These are phyloP conservation scores for Macadamia tetraphylla DNA, from an alignment of 164 flowering plant genomes.

Conservation along the genomic window DNA sequence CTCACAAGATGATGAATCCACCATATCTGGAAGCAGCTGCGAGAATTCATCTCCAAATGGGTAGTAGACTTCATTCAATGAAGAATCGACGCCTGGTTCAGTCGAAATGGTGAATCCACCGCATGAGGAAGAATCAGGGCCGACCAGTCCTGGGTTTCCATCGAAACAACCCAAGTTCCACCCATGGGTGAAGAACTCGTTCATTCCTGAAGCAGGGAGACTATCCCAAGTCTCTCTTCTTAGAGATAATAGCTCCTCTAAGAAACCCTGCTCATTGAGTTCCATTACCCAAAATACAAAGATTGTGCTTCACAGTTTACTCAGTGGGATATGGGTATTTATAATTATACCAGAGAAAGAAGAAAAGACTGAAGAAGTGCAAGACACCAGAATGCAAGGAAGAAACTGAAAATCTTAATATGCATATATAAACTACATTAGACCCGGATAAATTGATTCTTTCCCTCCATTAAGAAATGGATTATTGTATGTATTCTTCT, in stretches of 20 bases:
- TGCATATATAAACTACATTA: not conserved
- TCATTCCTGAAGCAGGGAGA: conserved; percentile 22
- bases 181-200: conserved; percentile 20
- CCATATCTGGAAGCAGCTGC: conserved; percentile 9
- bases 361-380: too few species aligned
- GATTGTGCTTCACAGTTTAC: too few species aligned
- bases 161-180: conserved; percentile 16
- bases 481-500: not conserved
- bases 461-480: not conserved
- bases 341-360: too few species aligned
- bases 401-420: not conserved
- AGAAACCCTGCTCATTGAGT: conserved; percentile 35
- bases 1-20: conserved; percentile 14
- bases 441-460: not conserved
- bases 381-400: not conserved
- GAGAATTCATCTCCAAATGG: conserved; percentile 22
- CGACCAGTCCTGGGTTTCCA: conserved; percentile 15
- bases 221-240: conserved; percentile 42
- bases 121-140: conserved; percentile 19
- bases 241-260: conserved; percentile 39
- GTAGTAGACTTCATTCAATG: conserved; percentile 16
- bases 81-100: conserved; percentile 6
- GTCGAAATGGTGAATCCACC: conserved; percentile 7
- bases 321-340: not conserved
- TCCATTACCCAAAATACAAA: conserved; percentile 30